A percentile compares a stretch with the other conserved stretches of the same genome.
Conservation (phyloP, 352 stramenopile genomes). For the Phytophthora melonis region DNA sequence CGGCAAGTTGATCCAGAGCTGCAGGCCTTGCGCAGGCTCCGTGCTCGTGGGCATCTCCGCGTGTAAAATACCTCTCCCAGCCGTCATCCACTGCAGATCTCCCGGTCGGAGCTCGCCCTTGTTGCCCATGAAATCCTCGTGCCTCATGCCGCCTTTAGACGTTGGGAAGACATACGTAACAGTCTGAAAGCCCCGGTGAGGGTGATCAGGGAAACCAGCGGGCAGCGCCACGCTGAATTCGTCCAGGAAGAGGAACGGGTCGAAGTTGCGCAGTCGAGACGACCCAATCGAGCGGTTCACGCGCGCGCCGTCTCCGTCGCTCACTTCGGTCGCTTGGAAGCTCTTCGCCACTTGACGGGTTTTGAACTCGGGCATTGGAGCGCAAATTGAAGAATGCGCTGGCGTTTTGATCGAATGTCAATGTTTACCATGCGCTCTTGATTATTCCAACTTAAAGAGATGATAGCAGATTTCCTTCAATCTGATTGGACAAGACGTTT, state of each 20-base stretch:
- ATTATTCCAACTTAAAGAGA: no score
- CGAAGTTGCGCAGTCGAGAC: slow-evolving; percentile 42
- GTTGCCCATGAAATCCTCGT: slow-evolving; percentile 83
- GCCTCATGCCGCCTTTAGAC: slow-evolving; percentile 78
- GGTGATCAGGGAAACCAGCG: slow-evolving; percentile 90
- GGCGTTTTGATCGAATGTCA: no score
- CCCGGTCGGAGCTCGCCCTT: slow-evolving; percentile 50
- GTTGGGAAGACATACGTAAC: slow-evolving; percentile 88
- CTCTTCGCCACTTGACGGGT: no score
- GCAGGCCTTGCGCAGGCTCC: slow-evolving; percentile 40
- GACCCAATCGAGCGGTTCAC: slow-evolving; percentile 60
- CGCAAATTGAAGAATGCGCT: no score
- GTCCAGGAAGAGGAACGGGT: slow-evolving; percentile 62
- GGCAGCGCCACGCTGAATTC: slow-evolving; percentile 54
- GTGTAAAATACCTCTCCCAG: slow-evolving; percentile 53
- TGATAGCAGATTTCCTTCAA: no score
- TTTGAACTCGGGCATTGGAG: no score
- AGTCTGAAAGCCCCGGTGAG: slow-evolving; percentile 92
- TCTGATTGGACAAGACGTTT: not conserved
- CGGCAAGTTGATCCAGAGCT: slow-evolving; percentile 58
- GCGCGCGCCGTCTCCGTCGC: slow-evolving; percentile 40
- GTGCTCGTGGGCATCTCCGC: slow-evolving; percentile 46
- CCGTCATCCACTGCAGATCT: slow-evolving; percentile 64
- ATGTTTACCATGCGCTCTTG: no score
- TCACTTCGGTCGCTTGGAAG: no score